A percentile compares a stretch with the other conserved stretches of the same genome.
Evolutionary conservation across 441 rosid genomes (phyloP).

Genomic region (Pelargonium myrrhifolium): DNA sequence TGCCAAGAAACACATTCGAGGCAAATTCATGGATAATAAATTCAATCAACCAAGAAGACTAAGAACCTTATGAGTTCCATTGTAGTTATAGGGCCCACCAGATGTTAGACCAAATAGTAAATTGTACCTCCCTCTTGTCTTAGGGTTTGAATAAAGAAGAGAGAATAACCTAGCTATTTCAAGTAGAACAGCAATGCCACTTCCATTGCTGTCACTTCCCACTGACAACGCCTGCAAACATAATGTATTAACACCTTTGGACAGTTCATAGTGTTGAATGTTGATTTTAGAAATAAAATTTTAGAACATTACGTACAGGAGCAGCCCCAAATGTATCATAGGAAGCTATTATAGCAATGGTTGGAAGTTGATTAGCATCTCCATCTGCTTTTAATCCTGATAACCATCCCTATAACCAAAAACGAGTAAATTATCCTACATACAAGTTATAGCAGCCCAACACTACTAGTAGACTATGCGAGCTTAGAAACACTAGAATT

Average conservation of each 20-base stretch:
- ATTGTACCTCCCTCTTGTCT: slow-evolving; percentile 90
- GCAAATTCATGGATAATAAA: slow-evolving; percentile 1
- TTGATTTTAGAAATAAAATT: neutral
- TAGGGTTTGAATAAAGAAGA: slow-evolving; percentile 82
- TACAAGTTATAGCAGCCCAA: neutral
- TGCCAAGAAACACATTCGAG: neutral
- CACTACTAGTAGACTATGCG: slow-evolving; percentile 11
- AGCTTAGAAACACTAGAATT: slow-evolving; percentile 6
- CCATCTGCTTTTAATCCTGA: slow-evolving; percentile 84
- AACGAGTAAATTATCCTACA: slow-evolving; percentile 21
- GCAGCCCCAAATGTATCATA: slow-evolving; percentile 96
- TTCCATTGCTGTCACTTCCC: slow-evolving; percentile 96
- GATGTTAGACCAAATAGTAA: slow-evolving; percentile 90
- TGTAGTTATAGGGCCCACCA: slow-evolving; percentile 93
- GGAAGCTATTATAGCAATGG: slow-evolving; percentile 89
- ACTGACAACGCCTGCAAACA: slow-evolving; percentile 73
- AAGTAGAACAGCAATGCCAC: slow-evolving; percentile 88
- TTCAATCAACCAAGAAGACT: slow-evolving; percentile 14
- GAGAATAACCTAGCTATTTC: slow-evolving; percentile 94
- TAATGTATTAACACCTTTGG: slow-evolving; percentile 16
- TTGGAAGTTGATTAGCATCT: slow-evolving; percentile 81
- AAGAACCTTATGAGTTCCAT: slow-evolving; percentile 88
- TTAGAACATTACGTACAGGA: slow-evolving; percentile 58
- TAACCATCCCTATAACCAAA: slow-evolving; percentile 77
- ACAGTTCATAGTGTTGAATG: neutral